Percentiles rank a stretch among this genome's conserved stretches.
These are phyloP conservation scores for Kwoniella sp. DNA, from an alignment of 768 basidiomycete species.

Conservation along the genomic window DNA sequence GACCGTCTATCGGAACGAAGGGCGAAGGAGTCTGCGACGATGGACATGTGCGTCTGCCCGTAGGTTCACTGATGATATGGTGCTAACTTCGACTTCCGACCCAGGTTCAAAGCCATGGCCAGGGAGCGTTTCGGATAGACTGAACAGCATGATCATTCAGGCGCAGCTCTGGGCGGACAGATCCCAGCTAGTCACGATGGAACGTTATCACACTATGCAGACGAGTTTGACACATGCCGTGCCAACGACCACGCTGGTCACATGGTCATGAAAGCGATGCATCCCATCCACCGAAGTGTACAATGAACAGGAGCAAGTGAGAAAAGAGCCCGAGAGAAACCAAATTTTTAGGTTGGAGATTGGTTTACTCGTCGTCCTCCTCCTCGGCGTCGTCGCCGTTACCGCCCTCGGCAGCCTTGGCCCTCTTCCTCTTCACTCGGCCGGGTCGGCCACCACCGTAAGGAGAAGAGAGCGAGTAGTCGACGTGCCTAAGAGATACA, in stretches of 20 bases:
- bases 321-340: background rate
- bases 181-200: no score
- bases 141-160: background rate
- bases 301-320: background rate
- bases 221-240: no score
- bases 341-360: background rate
- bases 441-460: constrained; percentile 83
- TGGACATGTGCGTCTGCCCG: constrained; percentile 70
- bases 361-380: constrained; percentile 62
- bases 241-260: no score
- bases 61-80: background rate
- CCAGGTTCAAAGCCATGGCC: constrained; percentile 69
- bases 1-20: constrained; percentile 64
- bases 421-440: constrained; percentile 98
- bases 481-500: constrained; percentile 73
- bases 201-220: no score
- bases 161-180: no score
- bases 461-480: constrained; percentile 94
- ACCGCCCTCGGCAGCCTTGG: constrained; percentile 83
- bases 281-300: constrained; percentile 12
- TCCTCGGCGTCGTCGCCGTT: constrained; percentile 85
- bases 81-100: no score
- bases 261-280: constrained; percentile 17
- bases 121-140: constrained; percentile 71
- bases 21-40: constrained; percentile 83